Conservation (phyloP, 768 basidiomycete species). For the Rhizopogon vinicolor region DNA sequence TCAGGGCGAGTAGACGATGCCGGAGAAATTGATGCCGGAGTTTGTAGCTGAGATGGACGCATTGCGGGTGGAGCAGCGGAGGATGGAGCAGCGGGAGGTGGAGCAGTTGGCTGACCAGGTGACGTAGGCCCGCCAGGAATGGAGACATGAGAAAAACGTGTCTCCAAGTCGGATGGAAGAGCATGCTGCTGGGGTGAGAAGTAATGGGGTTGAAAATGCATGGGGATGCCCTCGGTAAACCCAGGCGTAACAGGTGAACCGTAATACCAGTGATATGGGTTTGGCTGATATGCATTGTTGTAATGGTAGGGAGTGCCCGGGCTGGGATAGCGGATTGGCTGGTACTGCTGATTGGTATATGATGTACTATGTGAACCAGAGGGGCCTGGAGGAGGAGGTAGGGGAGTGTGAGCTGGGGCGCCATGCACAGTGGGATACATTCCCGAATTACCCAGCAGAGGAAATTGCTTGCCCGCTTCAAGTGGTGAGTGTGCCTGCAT, state of each 20-base stretch:
- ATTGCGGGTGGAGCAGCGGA: background rate
- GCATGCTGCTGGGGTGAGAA: constrained; percentile 22
- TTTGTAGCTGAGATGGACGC: background rate
- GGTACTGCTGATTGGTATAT: constrained; percentile 17
- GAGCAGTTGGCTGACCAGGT: background rate
- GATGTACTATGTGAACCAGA: constrained; percentile 14
- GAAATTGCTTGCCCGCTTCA: constrained; percentile 35
- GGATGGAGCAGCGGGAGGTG: background rate
- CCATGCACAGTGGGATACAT: constrained; percentile 17
- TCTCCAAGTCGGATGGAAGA: constrained; percentile 16
- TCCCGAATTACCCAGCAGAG: constrained; percentile 21
- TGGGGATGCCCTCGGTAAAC: constrained; percentile 24
- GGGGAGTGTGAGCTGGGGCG: constrained; percentile 16
- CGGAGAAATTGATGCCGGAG: constrained; percentile 2
- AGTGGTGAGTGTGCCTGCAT: constrained; percentile 28
- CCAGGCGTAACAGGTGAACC: constrained; percentile 15
- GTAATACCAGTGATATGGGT: constrained; percentile 48
- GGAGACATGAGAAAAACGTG: constrained; percentile 13
- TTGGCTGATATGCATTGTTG: constrained; percentile 29
- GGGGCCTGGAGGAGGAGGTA: constrained; percentile 13
- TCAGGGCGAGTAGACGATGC: background rate
- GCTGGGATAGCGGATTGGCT: constrained; percentile 21
- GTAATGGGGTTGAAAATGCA: constrained; percentile 29
- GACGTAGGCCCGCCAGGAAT: constrained; percentile 9
- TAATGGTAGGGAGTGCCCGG: constrained; percentile 32